Evolutionary conservation across 2,329 filamentous ascomycete species (phyloP), one percentile per base, ranked within the genome.

Genomic region (Botryotinia calthae): DNA sequence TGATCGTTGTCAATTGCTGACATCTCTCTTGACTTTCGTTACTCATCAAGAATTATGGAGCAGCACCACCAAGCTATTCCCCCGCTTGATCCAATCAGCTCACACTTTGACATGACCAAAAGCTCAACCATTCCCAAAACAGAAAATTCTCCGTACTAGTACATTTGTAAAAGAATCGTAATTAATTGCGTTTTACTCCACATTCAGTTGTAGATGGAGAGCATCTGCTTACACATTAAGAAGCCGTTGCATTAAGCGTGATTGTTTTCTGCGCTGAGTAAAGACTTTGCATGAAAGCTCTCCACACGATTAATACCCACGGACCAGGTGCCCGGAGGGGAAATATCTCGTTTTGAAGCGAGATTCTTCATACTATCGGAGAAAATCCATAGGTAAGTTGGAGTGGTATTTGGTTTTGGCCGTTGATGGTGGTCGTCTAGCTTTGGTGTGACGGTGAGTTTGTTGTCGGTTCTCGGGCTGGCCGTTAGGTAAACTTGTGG

Each of bases 21-120:
- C 63, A 65, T 16, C 28, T 22, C 46, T 48, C 12, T 31, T 46
- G 16, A 51, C 10, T 1, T 8, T 65, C 48, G 63, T 65, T 65
- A 65, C 44, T 65, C 63, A 65, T 65, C 63, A 65, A 20, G 4
- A 10, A 65, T 8, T 51, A 25, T 51, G 63, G 63, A 66, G 63
- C 10, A 56, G 14, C 14, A 54, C 2, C 22, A n/a, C 18, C 31
- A 56, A 18, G 18, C 44, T 20, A 66, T 16, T 16, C 8, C 40
- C 59, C 61, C 44, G 31, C 20, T 6, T n/a, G 2, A 18, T n/a
- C 63, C 63, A 66, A 66, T 51, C 14, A 37, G 2, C 48, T 37
- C 28, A 1, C 7, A n/a, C 1, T n/a, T 20, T 20, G 18, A 6
- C 2, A 25, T 20, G 28, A 16, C 18, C 16, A 0, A 37, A 18